Conservation (phyloP, 2,329 filamentous ascomycete species). For the Parasarocladium wereldwijsianum region DNA sequence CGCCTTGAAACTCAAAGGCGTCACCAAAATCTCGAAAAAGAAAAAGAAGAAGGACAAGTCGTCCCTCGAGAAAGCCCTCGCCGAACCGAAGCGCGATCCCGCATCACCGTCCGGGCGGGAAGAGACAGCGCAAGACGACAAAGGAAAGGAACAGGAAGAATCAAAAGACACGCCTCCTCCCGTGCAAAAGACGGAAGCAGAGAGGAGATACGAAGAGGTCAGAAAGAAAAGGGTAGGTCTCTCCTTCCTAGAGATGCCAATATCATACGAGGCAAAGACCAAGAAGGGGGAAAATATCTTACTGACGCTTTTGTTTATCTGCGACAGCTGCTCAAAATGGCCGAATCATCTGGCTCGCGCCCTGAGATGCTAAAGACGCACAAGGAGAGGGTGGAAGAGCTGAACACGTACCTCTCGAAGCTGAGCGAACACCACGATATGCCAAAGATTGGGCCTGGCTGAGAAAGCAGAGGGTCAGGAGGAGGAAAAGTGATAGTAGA, state of each 20-base stretch:
- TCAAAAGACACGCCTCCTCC: conserved; percentile 15
- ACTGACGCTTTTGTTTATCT: background rate
- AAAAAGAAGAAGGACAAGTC: conserved; percentile 45
- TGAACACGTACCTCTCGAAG: conserved; percentile 85
- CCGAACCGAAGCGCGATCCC: conserved; percentile 12
- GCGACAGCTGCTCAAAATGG: conserved; percentile 59
- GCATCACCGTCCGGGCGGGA: conserved; percentile 6
- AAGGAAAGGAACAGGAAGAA: conserved; percentile 17
- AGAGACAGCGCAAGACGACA: conserved; percentile 14
- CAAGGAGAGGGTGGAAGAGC: conserved; percentile 88
- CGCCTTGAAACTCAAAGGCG: conserved; percentile 75
- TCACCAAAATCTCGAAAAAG: conserved; percentile 46
- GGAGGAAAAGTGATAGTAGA: background rate
- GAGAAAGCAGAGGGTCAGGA: conserved; percentile 8
- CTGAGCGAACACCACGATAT: conserved; percentile 98
- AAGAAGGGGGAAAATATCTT: no score
- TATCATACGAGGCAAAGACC: background rate
- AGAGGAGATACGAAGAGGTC: conserved; percentile 67
- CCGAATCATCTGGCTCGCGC: conserved; percentile 40
- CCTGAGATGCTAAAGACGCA: conserved; percentile 88
- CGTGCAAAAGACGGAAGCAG: conserved; percentile 72
- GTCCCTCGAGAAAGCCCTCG: conserved; percentile 32
- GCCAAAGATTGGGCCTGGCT: conserved; percentile 53
- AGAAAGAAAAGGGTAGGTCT: conserved; percentile 60
- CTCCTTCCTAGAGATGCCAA: background rate